These are phyloP conservation scores for Croton laevigatus DNA, from an alignment of 441 rosid species.

Conservation along the genomic window DNA sequence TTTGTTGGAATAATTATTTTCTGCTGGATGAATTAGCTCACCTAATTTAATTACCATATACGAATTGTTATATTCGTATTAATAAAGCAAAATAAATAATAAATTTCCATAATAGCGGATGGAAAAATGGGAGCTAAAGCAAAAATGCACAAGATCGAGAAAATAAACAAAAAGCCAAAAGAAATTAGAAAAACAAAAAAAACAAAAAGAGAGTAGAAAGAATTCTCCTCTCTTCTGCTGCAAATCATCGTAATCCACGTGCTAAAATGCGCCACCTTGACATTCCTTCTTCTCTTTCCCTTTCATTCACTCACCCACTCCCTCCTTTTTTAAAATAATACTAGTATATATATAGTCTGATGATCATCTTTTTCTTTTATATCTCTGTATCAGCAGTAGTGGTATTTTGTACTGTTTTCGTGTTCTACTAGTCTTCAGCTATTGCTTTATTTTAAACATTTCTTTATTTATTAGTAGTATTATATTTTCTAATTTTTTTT, in stretches of 20 bases:
- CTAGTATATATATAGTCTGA: not conserved
- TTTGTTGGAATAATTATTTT: too few species aligned
- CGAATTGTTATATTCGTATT: not conserved
- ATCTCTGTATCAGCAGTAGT: conserved; percentile 5
- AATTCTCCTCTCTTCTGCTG: not conserved
- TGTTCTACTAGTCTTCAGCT: conserved; percentile 50
- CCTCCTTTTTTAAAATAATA: conserved; percentile 15
- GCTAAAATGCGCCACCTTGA: conserved; percentile 56
- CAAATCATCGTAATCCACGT: conserved; percentile 41
- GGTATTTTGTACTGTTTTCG: conserved; percentile 46
- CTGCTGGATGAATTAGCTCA: too few species aligned
- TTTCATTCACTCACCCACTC: conserved; percentile 13
- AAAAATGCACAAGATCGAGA: not conserved
- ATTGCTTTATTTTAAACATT: conserved; percentile 27
- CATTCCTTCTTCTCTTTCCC: conserved; percentile 21
- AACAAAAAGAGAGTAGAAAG: conserved; percentile 2
- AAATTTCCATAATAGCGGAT: conserved; percentile 16
- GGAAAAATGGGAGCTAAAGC: conserved; percentile 22
- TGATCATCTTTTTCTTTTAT: not conserved
- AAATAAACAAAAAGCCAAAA: not conserved
- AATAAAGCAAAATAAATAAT: not conserved
- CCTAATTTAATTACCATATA: not conserved
- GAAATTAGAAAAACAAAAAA: not conserved
- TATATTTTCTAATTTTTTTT: not conserved
- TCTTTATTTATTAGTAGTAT: conserved; percentile 1